These are phyloP conservation scores for Helianthus tuberosus DNA, from an alignment of 129 eudicot species.

Conservation along the genomic window DNA sequence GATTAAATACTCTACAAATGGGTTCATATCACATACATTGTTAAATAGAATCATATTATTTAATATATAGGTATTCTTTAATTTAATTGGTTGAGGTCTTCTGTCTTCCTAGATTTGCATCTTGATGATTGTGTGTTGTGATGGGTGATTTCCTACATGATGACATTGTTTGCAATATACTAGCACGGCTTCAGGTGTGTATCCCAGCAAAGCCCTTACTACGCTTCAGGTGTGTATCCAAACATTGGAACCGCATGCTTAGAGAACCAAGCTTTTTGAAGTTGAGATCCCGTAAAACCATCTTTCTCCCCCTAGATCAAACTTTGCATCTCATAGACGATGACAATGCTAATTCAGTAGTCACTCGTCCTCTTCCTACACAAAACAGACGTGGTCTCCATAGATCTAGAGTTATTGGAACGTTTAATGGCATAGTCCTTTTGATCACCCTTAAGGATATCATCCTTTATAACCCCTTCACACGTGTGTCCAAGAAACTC, in stretches of 20 bases:
- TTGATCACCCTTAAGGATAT: neutral
- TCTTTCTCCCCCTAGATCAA: neutral
- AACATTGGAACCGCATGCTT: neutral
- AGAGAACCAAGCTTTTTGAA: neutral
- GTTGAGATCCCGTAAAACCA: neutral
- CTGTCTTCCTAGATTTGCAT: too few species aligned
- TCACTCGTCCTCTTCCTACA: too few species aligned
- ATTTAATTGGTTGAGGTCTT: too few species aligned
- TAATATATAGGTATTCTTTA: too few species aligned
- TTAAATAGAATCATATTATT: too few species aligned
- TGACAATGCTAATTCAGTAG: neutral
- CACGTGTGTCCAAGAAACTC: neutral
- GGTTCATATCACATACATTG: too few species aligned
- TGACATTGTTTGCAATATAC: neutral
- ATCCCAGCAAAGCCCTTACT: neutral
- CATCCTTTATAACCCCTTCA: slow-evolving; percentile 11
- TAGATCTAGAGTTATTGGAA: neutral
- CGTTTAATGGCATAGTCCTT: slow-evolving; percentile 14
- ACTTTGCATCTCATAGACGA: neutral
- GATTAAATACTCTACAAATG: too few species aligned
- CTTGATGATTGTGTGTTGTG: too few species aligned
- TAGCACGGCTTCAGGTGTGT: too few species aligned
- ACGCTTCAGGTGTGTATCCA: neutral
- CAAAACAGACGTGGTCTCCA: too few species aligned
- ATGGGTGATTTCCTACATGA: neutral